phyloP scores from a whole-genome alignment of 306 rosid genomes.

The Leucaena leucocephala region DNA sequence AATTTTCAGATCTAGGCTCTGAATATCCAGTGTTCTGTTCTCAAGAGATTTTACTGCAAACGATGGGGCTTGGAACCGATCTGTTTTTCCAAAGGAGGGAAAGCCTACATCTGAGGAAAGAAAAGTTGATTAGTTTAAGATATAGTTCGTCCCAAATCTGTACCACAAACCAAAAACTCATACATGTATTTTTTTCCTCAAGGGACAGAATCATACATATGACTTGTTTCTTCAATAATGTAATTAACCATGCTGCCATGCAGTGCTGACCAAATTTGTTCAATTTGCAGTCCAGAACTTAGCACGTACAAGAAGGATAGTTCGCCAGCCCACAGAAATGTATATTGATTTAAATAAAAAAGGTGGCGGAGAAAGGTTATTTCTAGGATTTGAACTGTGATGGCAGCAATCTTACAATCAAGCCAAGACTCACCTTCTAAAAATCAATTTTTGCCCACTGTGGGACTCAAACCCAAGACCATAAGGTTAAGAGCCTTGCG shows the following conservation, averaged over 20 bases:
- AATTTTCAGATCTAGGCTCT: constrained; percentile 22
- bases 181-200: neutral
- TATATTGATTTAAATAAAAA: no score
- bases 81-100: constrained; percentile 42
- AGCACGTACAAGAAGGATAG: no score
- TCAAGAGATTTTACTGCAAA: constrained; percentile 46
- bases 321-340: no score
- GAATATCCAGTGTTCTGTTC: constrained; percentile 40
- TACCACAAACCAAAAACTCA: neutral
- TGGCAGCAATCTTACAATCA: no score
- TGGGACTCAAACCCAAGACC: no score
- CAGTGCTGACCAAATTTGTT: neutral
- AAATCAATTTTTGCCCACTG: no score
- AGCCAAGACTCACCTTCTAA: no score
- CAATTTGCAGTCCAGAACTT: neutral
- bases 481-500: no score
- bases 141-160: constrained; percentile 20
- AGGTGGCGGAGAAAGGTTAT: no score
- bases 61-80: constrained; percentile 53
- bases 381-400: no score
- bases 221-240: neutral
- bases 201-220: neutral
- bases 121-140: constrained; percentile 13
- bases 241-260: neutral
- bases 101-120: constrained; percentile 32